Conservation (phyloP, 345 rosid species). For the Rubroshorea leprosula region DNA sequence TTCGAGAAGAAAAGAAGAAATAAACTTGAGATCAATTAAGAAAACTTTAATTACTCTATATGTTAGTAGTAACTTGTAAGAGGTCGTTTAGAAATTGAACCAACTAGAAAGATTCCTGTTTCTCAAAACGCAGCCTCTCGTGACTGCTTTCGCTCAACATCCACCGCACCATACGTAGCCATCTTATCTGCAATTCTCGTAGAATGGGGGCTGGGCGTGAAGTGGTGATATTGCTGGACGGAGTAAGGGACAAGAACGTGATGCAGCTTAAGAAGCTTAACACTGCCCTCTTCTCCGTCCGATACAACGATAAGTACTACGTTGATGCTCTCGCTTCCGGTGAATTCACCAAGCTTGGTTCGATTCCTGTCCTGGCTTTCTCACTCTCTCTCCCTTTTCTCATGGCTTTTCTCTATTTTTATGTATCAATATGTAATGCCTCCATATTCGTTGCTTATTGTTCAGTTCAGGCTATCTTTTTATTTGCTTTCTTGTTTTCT, state of each 20-base stretch:
- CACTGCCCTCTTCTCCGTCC: slow-evolving; percentile 84
- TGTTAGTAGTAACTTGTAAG: too few relatives aligned
- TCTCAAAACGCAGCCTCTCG: too few relatives aligned
- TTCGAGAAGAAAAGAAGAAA: too few relatives aligned
- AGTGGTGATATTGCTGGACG: slow-evolving; percentile 73
- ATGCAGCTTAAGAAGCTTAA: slow-evolving; percentile 98
- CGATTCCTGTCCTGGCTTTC: slow-evolving; percentile 7
- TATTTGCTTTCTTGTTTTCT: background rate
- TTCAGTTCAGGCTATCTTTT: background rate
- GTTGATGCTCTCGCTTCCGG: slow-evolving; percentile 79
- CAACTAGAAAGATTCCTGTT: too few relatives aligned
- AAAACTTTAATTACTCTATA: too few relatives aligned
- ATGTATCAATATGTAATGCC: background rate
- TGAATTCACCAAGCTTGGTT: slow-evolving; percentile 92
- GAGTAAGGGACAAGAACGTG: slow-evolving; percentile 91
- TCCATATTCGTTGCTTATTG: background rate
- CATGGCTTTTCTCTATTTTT: background rate
- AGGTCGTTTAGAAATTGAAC: too few relatives aligned
- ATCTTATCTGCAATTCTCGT: too few relatives aligned
- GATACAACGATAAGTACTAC: slow-evolving; percentile 90
- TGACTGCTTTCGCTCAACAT: too few relatives aligned
- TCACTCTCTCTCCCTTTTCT: background rate
- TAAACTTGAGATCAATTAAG: too few relatives aligned
- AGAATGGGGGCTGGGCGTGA: slow-evolving; percentile 78
- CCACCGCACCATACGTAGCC: too few relatives aligned